Evolutionary conservation across 208 protist genomes (phyloP), one percentile per base, ranked within the genome.

Genomic region (Kentomonas sorsogonicus): DNA sequence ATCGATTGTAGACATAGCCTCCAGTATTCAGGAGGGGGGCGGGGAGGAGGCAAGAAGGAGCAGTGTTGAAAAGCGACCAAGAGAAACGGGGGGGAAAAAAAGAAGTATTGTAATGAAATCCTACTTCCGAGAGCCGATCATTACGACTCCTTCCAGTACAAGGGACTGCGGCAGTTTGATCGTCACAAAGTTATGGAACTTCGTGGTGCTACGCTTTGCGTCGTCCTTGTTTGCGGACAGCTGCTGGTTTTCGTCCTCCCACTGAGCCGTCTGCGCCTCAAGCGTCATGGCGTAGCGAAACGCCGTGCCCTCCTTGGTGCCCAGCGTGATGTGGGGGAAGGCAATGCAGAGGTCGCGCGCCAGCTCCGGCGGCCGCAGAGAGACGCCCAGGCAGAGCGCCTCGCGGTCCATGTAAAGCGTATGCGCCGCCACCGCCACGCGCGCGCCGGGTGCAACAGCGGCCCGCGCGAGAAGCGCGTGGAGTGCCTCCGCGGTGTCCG

Each of bases 171-270:
- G 31, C n/a, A 79, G 50, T 23, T 30, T 31, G 29, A 45, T 59
- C 22, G 76, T 68, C 15, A 82, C 51, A 60, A 91, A 94, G 66
- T 94, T 94, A 63, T 82, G 74, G 58, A 81, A 94, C 58, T 94
- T 94, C n/a, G 70, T 38, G 11, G 75, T 65, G 66, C 88, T 94
- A n/a, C 84, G 75, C 33, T 66, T 78, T 9, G 81, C 80, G 7
- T 33, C 23, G 23, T 26, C 23, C 18, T 18, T 4, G 3, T 47
- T 22, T 27, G 13, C 18, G 39, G 58, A 39, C 22, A 94, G 66
- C 15, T 60, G 55, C 15, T 53, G 63, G 50, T 94, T 89, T 41
- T 80, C 62, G 0, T 20, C 39, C 51, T 88, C 67, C 81, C 79
- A 83, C 47, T 63, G 3, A 27, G 59, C 57, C 47, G 91, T 91